Conservation (phyloP, 2,329 filamentous ascomycete genomes). For the Xylaria digitata region DNA sequence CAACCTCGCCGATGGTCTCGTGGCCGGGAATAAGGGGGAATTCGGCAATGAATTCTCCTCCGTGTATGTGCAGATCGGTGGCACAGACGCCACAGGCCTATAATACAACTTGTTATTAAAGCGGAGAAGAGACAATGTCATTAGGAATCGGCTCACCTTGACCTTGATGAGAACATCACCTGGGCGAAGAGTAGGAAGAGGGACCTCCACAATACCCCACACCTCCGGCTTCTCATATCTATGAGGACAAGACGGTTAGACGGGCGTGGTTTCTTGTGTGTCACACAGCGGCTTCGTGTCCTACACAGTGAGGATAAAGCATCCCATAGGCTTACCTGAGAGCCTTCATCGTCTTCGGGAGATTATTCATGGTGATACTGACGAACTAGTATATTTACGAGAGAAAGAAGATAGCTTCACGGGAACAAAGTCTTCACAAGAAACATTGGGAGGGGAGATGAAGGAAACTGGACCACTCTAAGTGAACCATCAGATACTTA, state of each 20-base stretch:
- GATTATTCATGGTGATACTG: slow-evolving; percentile 49
- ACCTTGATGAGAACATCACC: slow-evolving; percentile 74
- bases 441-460: background rate
- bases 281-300: slow-evolving; percentile 15
- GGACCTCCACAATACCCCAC: slow-evolving; percentile 70
- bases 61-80: slow-evolving; percentile 68
- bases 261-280: background rate
- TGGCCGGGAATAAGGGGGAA: slow-evolving; percentile 76
- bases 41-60: slow-evolving; percentile 73
- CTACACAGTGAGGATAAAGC: slow-evolving; percentile 7
- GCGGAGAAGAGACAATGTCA: background rate
- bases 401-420: slow-evolving; percentile 25
- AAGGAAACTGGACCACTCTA: slow-evolving; percentile 20
- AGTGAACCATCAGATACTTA: slow-evolving; percentile 27
- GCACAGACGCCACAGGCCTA: slow-evolving; percentile 52
- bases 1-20: slow-evolving; percentile 74
- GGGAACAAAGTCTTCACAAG: background rate
- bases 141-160: slow-evolving; percentile 58
- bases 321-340: slow-evolving; percentile 60
- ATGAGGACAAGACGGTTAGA: slow-evolving; percentile 26
- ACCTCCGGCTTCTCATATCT: slow-evolving; percentile 72
- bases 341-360: slow-evolving; percentile 63
- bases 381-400: slow-evolving; percentile 30
- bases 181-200: slow-evolving; percentile 69
- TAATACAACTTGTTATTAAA: slow-evolving; percentile 38